Percentiles rank a stretch among this genome's conserved stretches.
These are phyloP conservation scores for Ceratocystis cubensis DNA, from an alignment of 2,329 filamentous ascomycete genomes.

Conservation along the genomic window DNA sequence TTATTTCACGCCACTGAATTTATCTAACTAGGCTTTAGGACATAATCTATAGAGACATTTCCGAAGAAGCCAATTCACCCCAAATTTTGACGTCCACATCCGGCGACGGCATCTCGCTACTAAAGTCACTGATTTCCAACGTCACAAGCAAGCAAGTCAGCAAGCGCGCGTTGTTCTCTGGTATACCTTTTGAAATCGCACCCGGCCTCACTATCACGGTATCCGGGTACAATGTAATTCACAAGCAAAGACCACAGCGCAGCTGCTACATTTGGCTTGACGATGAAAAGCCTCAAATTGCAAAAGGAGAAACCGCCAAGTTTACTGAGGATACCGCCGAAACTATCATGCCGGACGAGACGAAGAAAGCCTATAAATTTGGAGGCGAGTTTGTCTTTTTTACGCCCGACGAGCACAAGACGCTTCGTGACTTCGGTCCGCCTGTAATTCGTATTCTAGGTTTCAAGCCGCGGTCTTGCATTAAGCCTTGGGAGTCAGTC, in stretches of 20 bases:
- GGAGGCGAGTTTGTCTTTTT: conserved; percentile 84
- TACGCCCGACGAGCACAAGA: conserved; percentile 66
- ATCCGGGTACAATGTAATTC: conserved; percentile 83
- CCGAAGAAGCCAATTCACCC: conserved; percentile 48
- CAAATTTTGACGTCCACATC: conserved; percentile 52
- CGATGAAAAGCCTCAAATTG: conserved; percentile 75
- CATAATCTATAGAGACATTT: conserved; percentile 72
- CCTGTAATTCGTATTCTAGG: conserved; percentile 80
- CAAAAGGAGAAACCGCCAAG: conserved; percentile 56
- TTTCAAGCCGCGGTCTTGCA: conserved; percentile 67
- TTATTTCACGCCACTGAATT: too few species aligned
- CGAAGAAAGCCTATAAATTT: conserved; percentile 91
- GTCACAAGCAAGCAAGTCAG: conserved; percentile 84
- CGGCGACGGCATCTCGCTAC: conserved; percentile 62
- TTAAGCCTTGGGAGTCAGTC: conserved; percentile 73
- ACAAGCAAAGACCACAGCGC: conserved; percentile 66
- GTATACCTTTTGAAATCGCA: conserved; percentile 75
- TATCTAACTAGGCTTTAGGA: conserved; percentile 42
- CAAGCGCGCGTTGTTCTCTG: conserved; percentile 74
- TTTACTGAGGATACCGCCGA: conserved; percentile 66
- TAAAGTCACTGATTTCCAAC: conserved; percentile 70
- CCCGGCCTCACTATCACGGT: conserved; percentile 77
- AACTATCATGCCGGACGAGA: conserved; percentile 65
- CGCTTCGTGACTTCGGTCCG: conserved; percentile 66
- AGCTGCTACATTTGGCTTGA: conserved; percentile 81